A percentile compares a stretch with the other conserved stretches of the same genome.
These are phyloP conservation scores for Colletotrichum scovillei DNA, from an alignment of 2,329 filamentous ascomycete genomes.

Conservation along the genomic window DNA sequence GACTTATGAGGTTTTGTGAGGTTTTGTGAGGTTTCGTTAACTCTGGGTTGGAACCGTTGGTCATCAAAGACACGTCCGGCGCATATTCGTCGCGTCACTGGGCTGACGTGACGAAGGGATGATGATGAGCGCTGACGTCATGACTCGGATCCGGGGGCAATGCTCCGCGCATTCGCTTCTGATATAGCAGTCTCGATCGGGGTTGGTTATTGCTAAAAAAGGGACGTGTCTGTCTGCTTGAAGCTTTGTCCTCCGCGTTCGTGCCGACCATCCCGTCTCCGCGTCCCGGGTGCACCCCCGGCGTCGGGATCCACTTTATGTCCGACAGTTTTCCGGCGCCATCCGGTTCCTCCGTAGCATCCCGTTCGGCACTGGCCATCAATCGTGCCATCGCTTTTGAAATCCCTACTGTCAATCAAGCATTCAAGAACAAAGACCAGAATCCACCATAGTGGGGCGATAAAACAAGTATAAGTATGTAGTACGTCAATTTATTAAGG, in stretches of 20 bases:
- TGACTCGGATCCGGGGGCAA: conserved; percentile 13
- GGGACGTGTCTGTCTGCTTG: too few species aligned
- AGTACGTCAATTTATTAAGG: too few species aligned
- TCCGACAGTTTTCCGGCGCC: neutral
- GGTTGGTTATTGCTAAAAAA: neutral
- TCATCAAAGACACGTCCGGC: neutral
- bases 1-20: neutral
- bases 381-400: too few species aligned
- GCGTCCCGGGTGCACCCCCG: too few species aligned
- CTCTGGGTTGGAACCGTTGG: neutral
- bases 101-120: neutral
- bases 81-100: conserved; percentile 31
- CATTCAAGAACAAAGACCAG: too few species aligned
- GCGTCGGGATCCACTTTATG: neutral
- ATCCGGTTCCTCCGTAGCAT: too few species aligned
- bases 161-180: neutral
- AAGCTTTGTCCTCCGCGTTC: too few species aligned
- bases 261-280: too few species aligned
- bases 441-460: too few species aligned
- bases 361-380: too few species aligned
- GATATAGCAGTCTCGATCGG: neutral
- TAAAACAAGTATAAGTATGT: too few species aligned
- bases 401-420: too few species aligned
- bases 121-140: conserved; percentile 35
- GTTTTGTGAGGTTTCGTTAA: neutral